A percentile compares a stretch with the other conserved stretches of the same genome.
Evolutionary conservation across 1,284 basidiomycete genomes (phyloP).

Genomic region (Cryptococcus floricola): DNA sequence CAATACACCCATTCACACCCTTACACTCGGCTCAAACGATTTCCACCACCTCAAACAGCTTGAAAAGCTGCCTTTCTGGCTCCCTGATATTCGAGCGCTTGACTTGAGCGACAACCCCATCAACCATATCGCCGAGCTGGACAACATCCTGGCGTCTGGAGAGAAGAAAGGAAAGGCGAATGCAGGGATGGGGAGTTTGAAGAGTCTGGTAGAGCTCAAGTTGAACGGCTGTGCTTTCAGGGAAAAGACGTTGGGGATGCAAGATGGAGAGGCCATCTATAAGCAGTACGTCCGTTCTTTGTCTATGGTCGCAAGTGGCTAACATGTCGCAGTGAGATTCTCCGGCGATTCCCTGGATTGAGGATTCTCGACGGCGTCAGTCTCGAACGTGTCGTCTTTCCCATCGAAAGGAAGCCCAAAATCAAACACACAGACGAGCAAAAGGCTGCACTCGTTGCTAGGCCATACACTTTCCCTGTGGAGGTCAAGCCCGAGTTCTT

Average conservation of each 20-base stretch:
- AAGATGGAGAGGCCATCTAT: constrained; percentile 34
- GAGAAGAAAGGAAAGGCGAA: constrained; percentile 43
- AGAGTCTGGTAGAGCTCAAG: constrained; percentile 43
- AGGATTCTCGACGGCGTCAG: constrained; percentile 44
- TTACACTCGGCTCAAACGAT: constrained; percentile 42
- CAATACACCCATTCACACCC: constrained; percentile 34
- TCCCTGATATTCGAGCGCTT: constrained; percentile 45
- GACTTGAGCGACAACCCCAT: constrained; percentile 46
- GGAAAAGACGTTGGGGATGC: constrained; percentile 26
- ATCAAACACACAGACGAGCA: constrained; percentile 28
- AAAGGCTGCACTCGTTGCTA: constrained; percentile 23
- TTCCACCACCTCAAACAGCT: constrained; percentile 34
- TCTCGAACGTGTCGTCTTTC: constrained; percentile 54
- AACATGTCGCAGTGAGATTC: constrained; percentile 33
- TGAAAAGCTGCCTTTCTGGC: constrained; percentile 26
- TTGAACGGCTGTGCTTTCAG: constrained; percentile 37
- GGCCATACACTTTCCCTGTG: constrained; percentile 41
- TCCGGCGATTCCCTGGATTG: constrained; percentile 46
- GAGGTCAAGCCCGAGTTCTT: constrained; percentile 35
- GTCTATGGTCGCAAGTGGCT: neutral
- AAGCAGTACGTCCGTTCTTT: constrained; percentile 29
- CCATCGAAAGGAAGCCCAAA: constrained; percentile 39
- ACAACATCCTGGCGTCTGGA: constrained; percentile 28
- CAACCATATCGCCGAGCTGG: constrained; percentile 25
- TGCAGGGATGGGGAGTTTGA: constrained; percentile 33